Evolutionary conservation across 2,329 filamentous ascomycete genomes (phyloP).

Genomic region (Simplicillium sp.): DNA sequence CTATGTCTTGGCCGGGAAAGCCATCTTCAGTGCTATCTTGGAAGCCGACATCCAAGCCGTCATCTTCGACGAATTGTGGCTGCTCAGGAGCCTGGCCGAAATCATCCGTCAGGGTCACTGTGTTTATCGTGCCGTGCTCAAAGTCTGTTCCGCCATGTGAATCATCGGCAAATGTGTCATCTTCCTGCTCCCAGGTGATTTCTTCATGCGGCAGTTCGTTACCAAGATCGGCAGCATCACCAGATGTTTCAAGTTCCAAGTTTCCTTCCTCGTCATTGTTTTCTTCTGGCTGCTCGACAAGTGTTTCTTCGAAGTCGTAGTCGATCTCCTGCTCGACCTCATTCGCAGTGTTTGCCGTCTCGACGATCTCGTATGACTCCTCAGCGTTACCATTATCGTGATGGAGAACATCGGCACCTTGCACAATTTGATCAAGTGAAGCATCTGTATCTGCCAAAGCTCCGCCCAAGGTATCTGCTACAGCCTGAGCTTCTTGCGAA

Average conservation of each 20-base stretch:
- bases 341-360: slow-evolving; percentile 4
- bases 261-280: slow-evolving; percentile 7
- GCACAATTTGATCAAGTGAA: slow-evolving; percentile 7
- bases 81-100: too few relatives aligned
- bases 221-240: slow-evolving; percentile 1
- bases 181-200: slow-evolving; percentile 14
- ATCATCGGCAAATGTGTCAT: not conserved
- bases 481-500: too few relatives aligned
- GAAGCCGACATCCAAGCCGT: not conserved
- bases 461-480: too few relatives aligned
- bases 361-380: slow-evolving; percentile 5
- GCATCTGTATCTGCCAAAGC: too few relatives aligned
- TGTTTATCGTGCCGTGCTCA: not conserved
- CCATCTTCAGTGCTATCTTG: not conserved
- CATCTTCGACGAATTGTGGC: not conserved
- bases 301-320: slow-evolving; percentile 16
- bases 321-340: slow-evolving; percentile 18
- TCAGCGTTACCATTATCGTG: slow-evolving; percentile 6
- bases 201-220: slow-evolving; percentile 10
- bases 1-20: not conserved
- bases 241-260: slow-evolving; percentile 8
- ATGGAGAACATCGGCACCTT: slow-evolving; percentile 13
- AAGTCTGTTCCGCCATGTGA: not conserved
- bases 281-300: slow-evolving; percentile 1
- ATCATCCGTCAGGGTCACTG: too few relatives aligned